Evolutionary conservation across 768 basidiomycete species (phyloP).

Genomic region (Leucosporidium yakuticum): DNA sequence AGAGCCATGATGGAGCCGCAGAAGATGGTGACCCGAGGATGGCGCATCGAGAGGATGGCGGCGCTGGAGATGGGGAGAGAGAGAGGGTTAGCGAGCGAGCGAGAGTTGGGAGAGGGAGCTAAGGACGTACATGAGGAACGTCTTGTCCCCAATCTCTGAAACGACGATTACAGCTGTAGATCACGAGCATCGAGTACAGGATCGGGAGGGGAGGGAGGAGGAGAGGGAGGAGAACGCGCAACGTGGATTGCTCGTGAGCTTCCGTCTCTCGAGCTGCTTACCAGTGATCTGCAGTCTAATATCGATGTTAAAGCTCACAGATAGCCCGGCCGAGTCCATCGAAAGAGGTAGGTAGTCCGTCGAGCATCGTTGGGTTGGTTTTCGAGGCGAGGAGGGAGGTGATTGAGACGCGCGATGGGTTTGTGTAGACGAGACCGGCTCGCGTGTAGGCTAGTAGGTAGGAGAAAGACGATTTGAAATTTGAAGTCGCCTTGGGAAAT

Average conservation of each 20-base stretch:
- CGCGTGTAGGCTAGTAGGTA: no score
- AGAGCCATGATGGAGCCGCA: constrained; percentile 80
- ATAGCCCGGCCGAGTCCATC: constrained; percentile 6
- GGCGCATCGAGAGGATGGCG: constrained; percentile 77
- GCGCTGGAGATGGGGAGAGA: constrained; percentile 42
- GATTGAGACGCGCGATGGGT: no score
- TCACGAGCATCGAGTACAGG: not conserved
- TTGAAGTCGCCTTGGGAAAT: no score
- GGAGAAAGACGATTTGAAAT: no score
- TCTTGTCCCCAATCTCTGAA: constrained; percentile 95
- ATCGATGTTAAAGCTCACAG: not conserved
- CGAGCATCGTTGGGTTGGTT: no score
- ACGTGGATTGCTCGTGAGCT: not conserved
- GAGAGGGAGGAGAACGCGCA: not conserved
- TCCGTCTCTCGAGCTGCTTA: no score
- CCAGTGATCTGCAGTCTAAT: not conserved
- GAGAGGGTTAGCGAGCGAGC: no score
- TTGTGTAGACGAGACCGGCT: no score
- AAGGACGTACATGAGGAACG: constrained; percentile 56
- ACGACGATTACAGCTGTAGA: constrained; percentile 27
- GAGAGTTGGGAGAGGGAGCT: not conserved
- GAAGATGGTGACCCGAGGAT: constrained; percentile 76
- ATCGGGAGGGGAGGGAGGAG: not conserved
- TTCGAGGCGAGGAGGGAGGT: no score
- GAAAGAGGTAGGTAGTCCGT: not conserved